A percentile compares a stretch with the other conserved stretches of the same genome.
phyloP scores from a whole-genome alignment of 768 basidiomycete species.

The Chalciporus piperatus region DNA sequence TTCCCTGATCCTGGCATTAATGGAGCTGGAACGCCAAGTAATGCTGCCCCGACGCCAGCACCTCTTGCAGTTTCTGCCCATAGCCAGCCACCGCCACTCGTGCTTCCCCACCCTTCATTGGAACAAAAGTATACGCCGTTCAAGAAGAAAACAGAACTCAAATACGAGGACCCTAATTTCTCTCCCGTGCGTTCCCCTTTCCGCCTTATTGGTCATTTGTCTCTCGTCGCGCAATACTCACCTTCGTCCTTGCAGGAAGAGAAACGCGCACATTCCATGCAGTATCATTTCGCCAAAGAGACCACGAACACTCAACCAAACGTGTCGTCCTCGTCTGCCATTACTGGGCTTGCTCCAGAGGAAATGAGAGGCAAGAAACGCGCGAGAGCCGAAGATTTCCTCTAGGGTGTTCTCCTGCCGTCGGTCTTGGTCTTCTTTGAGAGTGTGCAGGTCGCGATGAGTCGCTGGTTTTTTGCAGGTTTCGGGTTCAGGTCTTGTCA shows the following conservation, averaged over 20 bases:
- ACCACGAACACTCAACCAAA: slow-evolving; percentile 22
- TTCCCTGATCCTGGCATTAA: slow-evolving; percentile 25
- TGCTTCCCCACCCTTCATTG: slow-evolving; percentile 54
- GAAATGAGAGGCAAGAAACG: slow-evolving; percentile 80
- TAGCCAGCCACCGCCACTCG: slow-evolving; percentile 29
- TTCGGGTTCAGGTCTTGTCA: slow-evolving; percentile 20
- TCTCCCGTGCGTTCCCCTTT: slow-evolving; percentile 54
- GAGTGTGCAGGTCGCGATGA: slow-evolving; percentile 27
- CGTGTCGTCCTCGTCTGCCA: slow-evolving; percentile 18
- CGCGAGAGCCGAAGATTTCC: slow-evolving; percentile 82
- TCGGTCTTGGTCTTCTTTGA: slow-evolving; percentile 31
- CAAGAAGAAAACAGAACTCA: slow-evolving; percentile 73
- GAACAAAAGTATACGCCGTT: slow-evolving; percentile 69
- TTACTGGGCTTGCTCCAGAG: slow-evolving; percentile 37
- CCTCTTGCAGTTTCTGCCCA: slow-evolving; percentile 18
- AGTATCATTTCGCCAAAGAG: slow-evolving; percentile 57
- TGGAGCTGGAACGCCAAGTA: slow-evolving; percentile 19
- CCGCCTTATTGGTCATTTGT: neutral
- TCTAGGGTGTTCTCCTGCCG: slow-evolving; percentile 38
- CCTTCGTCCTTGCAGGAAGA: slow-evolving; percentile 56
- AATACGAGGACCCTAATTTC: slow-evolving; percentile 76
- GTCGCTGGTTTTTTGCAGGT: slow-evolving; percentile 31
- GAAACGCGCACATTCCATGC: slow-evolving; percentile 60
- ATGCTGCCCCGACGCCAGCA: slow-evolving; percentile 21
- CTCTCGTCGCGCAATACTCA: neutral